phyloP scores from a whole-genome alignment of 148 eudicot species.

The Fagopyrum tataricum region DNA sequence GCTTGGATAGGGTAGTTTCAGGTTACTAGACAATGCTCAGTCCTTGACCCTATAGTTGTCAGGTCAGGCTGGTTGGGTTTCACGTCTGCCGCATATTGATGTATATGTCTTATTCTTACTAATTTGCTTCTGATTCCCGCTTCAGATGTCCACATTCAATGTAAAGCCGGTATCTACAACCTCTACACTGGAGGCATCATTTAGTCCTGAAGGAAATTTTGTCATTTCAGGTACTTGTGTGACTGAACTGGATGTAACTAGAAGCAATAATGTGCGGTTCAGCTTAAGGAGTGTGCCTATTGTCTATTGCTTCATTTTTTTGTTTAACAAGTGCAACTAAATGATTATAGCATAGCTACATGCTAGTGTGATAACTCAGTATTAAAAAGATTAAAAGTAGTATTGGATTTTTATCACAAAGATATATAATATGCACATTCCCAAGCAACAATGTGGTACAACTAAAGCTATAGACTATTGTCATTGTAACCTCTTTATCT shows the following conservation, averaged over 20 bases:
- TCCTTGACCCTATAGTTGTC: background rate
- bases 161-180: constrained; percentile 11
- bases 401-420: background rate
- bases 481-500: background rate
- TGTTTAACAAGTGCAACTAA: background rate
- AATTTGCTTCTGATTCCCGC: constrained; percentile 23
- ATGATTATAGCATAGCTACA: background rate
- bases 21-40: background rate
- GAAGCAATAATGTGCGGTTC: background rate
- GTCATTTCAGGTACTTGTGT: constrained; percentile 74
- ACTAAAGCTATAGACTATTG: background rate
- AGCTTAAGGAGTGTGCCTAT: background rate
- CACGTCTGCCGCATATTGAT: background rate
- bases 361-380: background rate
- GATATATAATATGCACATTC: background rate
- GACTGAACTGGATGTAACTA: background rate
- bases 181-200: constrained; percentile 20
- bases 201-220: constrained; percentile 79
- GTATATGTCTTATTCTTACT: background rate
- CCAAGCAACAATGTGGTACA: background rate
- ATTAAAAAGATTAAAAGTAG: background rate
- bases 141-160: constrained; percentile 21
- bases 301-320: background rate
- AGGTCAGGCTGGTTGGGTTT: background rate
- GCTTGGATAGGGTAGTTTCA: too few relatives aligned